Evolutionary conservation across 108 stramenopile species (phyloP).

Genomic region (Discostella stelligeroides): DNA sequence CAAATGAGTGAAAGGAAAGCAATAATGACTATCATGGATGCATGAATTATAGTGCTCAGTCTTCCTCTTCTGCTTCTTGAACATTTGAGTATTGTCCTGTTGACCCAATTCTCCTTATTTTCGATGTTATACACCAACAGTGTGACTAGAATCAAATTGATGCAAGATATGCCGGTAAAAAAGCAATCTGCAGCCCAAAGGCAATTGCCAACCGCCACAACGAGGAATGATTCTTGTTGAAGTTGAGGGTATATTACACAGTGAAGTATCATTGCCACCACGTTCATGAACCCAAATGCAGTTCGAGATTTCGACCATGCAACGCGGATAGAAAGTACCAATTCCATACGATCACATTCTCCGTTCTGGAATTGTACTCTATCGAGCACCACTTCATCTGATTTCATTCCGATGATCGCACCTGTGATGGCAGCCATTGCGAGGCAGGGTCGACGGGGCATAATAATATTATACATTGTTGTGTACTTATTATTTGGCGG

Average conservation of each 20-base stretch:
- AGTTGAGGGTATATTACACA: conserved; percentile 12
- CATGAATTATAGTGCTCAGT: not conserved
- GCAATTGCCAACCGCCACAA: not conserved
- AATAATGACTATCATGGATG: not conserved
- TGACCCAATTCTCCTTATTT: conserved; percentile 3
- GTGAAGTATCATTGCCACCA: conserved; percentile 15
- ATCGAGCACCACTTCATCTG: not conserved
- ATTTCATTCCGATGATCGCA: conserved; percentile 7
- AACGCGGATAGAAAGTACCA: not conserved
- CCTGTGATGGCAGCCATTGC: conserved; percentile 16
- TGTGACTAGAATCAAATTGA: conserved; percentile 6
- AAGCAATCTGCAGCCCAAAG: conserved; percentile 18
- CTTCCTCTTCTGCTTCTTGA: not conserved
- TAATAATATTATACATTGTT: no score
- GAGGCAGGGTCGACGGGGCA: conserved; percentile 11
- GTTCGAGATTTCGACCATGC: conserved; percentile 18
- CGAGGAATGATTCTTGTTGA: not conserved
- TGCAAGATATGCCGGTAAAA: conserved; percentile 20
- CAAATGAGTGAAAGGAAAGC: conserved; percentile 2
- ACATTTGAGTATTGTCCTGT: conserved; percentile 4
- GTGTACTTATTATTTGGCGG: not conserved
- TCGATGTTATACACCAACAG: conserved; percentile 3
- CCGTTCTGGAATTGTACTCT: no score
- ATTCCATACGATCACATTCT: not conserved
- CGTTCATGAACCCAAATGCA: conserved; percentile 19